phyloP scores from a whole-genome alignment of 129 eudicot genomes.

The Flaveria bidentis region DNA sequence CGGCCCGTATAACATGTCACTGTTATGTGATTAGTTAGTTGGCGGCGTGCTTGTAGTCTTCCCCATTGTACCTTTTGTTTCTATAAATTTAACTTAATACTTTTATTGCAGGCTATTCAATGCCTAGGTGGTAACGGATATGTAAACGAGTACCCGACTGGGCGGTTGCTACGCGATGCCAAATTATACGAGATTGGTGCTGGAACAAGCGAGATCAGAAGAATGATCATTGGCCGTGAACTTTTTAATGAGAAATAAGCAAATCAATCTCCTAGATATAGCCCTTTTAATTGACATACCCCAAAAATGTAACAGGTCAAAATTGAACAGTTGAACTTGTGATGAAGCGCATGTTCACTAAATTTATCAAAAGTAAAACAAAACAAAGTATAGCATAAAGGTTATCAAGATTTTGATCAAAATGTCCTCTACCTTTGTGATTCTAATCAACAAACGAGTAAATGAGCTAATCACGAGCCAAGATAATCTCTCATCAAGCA shows the following conservation, averaged over 20 bases:
- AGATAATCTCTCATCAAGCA: too few relatives aligned
- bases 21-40: too few relatives aligned
- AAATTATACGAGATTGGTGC: slow-evolving; percentile 95
- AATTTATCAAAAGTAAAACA: neutral
- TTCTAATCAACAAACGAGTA: too few relatives aligned
- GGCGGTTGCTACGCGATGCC: slow-evolving; percentile 87
- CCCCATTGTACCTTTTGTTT: neutral
- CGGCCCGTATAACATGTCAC: too few relatives aligned
- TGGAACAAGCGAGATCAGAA: slow-evolving; percentile 87
- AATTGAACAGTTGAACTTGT: neutral
- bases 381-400: neutral
- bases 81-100: neutral
- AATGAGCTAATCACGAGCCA: too few relatives aligned
- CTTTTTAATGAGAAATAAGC: slow-evolving; percentile 67
- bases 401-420: neutral
- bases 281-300: neutral
- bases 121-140: slow-evolving; percentile 97
- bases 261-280: neutral
- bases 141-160: slow-evolving; percentile 87
- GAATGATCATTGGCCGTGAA: slow-evolving; percentile 76
- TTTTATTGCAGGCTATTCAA: slow-evolving; percentile 76
- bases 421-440: neutral
- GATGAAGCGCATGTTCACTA: neutral
- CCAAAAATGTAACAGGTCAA: neutral
- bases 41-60: too few relatives aligned